Conservation (phyloP, 139 green algal species). For the Eudorina sp. region DNA sequence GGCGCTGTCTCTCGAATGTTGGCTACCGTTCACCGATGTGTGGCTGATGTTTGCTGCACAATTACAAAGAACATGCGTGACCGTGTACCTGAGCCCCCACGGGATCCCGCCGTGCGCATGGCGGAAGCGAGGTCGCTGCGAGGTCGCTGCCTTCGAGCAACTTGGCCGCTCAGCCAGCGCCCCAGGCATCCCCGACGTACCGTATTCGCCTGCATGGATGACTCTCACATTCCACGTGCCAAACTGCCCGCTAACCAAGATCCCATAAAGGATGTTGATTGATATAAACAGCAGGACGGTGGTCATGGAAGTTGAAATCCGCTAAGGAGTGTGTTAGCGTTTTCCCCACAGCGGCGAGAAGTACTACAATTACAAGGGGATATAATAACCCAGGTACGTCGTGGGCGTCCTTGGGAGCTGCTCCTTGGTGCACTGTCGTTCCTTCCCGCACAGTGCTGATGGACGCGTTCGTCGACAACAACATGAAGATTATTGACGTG, state of each 20-base stretch:
- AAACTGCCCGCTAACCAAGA: too few species aligned
- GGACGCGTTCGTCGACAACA: not conserved
- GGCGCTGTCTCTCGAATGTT: too few species aligned
- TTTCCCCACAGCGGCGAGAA: too few species aligned
- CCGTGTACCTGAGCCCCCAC: not conserved
- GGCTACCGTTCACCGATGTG: not conserved
- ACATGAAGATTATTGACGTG: not conserved
- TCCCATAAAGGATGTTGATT: too few species aligned
- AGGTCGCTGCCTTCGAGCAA: not conserved
- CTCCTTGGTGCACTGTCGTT: not conserved
- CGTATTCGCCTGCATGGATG: not conserved
- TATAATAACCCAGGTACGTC: not conserved
- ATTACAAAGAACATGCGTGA: not conserved
- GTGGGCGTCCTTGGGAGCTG: not conserved
- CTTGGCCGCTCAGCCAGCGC: not conserved
- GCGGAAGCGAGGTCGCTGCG: too few species aligned
- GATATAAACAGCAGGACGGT: too few species aligned
- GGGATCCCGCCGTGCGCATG: not conserved
- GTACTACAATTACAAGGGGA: constrained; percentile 1
- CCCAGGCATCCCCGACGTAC: not conserved
- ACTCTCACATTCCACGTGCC: not conserved
- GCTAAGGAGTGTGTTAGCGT: too few species aligned
- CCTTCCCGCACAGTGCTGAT: not conserved
- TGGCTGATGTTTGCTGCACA: not conserved
- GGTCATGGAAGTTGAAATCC: too few species aligned